Evolutionary conservation across 2,329 filamentous ascomycete genomes (phyloP), one percentile per base, ranked within the genome.

Genomic region (Colletotrichum simmondsii): DNA sequence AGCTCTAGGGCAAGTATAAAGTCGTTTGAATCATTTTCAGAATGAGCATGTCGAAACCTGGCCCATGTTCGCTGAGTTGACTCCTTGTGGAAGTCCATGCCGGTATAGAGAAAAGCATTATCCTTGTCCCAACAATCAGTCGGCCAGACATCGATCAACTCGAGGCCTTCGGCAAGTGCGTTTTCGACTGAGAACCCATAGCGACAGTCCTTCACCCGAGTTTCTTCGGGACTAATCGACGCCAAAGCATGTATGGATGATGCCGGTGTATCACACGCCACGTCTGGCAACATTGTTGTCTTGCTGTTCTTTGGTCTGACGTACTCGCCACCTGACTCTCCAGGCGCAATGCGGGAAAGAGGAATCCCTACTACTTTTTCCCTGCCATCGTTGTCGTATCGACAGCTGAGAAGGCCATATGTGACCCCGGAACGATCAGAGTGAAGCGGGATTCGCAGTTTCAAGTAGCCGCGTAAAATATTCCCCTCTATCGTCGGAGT

Each of bases 161-260:
- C 16, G 5, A 71, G 37, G 11, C 22, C 54, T 10, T 7, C 32
- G 1, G 6, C 8, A 2, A 14, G 5, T 2, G 37, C 8, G 26
- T 42, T 14, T 14, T 67, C 42, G 8, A 71, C 28, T 19, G 28
- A 28, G 19, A 71, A 71, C 0, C 68, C 62, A 19, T 62, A 61
- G 2, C 58, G 49, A n/a, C 63, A 24, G 14, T 71, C 26, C 1
- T 35, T 49, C 5, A n/a, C 52, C 2, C 14, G 28, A 10, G 24
- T 12, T 12, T 68, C 67, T 26, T 42, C 11, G 4, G n/a, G 37
- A 2, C 11, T 16, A 2, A 28, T 19, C 0, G 59, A 14, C 26
- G 22, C 59, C 0, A 26, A 24, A 24, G 65, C 66, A 1, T 56
- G 54, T 6, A 71, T 60, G 8, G n/a, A n/a, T 14, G 54, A 6